Conservation (phyloP, 768 basidiomycete species). For the Mycena leptocephala region DNA sequence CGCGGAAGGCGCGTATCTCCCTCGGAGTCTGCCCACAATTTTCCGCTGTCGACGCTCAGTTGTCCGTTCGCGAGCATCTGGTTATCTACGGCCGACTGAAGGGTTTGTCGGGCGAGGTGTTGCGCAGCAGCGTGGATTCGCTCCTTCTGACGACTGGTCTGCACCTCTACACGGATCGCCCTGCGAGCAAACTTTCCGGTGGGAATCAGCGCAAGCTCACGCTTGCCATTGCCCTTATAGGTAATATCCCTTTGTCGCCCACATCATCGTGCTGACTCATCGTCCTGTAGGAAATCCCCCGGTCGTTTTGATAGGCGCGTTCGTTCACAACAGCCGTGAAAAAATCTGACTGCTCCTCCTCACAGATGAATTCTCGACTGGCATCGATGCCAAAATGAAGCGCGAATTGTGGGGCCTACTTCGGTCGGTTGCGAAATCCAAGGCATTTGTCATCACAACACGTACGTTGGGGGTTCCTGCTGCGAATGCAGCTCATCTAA, state of each 20-base stretch:
- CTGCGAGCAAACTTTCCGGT: slow-evolving; percentile 84
- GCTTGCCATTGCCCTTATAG: slow-evolving; percentile 83
- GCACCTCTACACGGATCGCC: slow-evolving; percentile 77
- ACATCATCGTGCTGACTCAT: background rate
- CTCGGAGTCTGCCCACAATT: slow-evolving; percentile 90
- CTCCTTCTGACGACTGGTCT: slow-evolving; percentile 72
- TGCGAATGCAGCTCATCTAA: background rate
- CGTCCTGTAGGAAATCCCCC: slow-evolving; percentile 66
- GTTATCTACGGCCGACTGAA: slow-evolving; percentile 81
- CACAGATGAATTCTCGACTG: no score
- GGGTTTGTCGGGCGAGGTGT: slow-evolving; percentile 69
- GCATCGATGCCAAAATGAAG: no score
- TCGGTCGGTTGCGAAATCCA: no score
- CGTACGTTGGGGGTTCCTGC: slow-evolving; percentile 80
- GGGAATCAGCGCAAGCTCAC: slow-evolving; percentile 86
- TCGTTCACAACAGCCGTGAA: background rate
- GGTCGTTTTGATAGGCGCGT: slow-evolving; percentile 81
- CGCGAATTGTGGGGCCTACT: no score
- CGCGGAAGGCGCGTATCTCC: slow-evolving; percentile 75
- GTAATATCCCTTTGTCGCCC: slow-evolving; percentile 39
- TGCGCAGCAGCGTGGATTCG: slow-evolving; percentile 68
- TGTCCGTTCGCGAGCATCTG: no score
- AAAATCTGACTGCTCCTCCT: background rate
- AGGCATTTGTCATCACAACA: slow-evolving; percentile 82
- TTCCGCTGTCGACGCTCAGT: slow-evolving; percentile 84